These are phyloP conservation scores for Chalciporus chontae DNA, from an alignment of 768 basidiomycete genomes.

Conservation along the genomic window DNA sequence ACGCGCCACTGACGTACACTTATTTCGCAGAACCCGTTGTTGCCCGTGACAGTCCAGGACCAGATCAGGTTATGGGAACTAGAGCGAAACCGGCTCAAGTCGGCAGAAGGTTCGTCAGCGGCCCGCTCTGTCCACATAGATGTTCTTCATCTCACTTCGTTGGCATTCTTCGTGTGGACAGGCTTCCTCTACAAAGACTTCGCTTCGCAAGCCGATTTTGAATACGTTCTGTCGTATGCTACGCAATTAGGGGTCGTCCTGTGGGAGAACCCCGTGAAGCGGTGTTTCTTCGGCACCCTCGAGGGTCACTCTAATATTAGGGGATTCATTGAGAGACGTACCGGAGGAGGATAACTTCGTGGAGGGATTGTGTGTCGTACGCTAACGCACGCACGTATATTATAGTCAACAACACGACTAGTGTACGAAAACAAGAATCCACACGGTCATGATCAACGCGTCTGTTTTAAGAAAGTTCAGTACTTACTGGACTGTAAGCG, in stretches of 20 bases:
- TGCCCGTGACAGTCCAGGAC: constrained; percentile 97
- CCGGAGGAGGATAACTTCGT: constrained; percentile 32
- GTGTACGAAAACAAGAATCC: not conserved
- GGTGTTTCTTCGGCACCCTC: constrained; percentile 79
- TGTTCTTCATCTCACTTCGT: constrained; percentile 1
- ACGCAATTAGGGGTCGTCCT: constrained; percentile 76
- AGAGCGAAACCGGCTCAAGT: constrained; percentile 87
- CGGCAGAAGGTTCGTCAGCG: constrained; percentile 68
- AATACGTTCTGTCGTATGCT: constrained; percentile 83
- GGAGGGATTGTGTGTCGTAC: not conserved
- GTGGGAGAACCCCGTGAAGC: constrained; percentile 72
- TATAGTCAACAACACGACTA: not conserved
- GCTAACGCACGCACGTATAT: not conserved
- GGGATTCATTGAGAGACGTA: constrained; percentile 75
- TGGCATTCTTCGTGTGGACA: constrained; percentile 27
- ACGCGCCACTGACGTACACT: constrained; percentile 14
- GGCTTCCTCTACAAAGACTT: constrained; percentile 90
- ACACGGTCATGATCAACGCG: constrained; percentile 15
- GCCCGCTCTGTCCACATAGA: constrained; percentile 2
- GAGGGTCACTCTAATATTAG: constrained; percentile 78
- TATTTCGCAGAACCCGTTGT: constrained; percentile 69
- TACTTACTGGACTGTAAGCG: too few species aligned
- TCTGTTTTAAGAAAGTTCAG: not conserved
- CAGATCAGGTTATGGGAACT: constrained; percentile 97
- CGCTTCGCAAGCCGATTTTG: constrained; percentile 82